phyloP scores from a whole-genome alignment of 768 basidiomycete species.

The Trichaptum fuscoviolaceum region DNA sequence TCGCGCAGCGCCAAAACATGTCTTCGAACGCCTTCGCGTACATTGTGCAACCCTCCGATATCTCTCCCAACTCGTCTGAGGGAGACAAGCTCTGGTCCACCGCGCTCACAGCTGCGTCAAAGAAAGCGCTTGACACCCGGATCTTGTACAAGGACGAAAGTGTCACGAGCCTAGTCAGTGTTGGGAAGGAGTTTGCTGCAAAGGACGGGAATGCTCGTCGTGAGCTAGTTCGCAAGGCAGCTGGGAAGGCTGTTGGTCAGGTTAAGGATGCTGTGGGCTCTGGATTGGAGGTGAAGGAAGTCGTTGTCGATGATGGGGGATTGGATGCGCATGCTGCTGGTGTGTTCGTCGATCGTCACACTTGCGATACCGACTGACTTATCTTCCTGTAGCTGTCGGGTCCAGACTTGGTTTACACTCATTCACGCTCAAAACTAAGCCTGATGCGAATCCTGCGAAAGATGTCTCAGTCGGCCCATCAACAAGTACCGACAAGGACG shows the following conservation, averaged over 20 bases:
- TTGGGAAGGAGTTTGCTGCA: constrained; percentile 47
- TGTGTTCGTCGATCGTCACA: constrained; percentile 25
- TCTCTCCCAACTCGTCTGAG: neutral
- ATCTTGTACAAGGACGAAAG: constrained; percentile 28
- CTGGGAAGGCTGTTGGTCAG: constrained; percentile 69
- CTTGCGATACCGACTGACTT: neutral
- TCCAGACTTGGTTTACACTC: constrained; percentile 70
- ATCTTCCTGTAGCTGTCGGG: constrained; percentile 53
- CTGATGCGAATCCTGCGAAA: constrained; percentile 44
- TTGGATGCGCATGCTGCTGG: constrained; percentile 74
- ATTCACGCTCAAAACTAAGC: constrained; percentile 78
- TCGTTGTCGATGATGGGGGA: constrained; percentile 53
- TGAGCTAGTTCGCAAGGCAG: constrained; percentile 66
- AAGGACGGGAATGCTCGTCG: constrained; percentile 44
- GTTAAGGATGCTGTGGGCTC: constrained; percentile 34
- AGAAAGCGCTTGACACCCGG: constrained; percentile 7
- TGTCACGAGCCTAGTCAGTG: constrained; percentile 51
- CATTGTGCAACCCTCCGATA: neutral
- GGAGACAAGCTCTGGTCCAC: neutral
- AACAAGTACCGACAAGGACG: constrained; percentile 34
- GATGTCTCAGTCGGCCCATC: constrained; percentile 45
- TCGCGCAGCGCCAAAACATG: neutral
- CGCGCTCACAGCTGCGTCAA: neutral
- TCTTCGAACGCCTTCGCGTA: neutral
- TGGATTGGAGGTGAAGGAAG: constrained; percentile 54